These are phyloP conservation scores for Corylus heterophylla DNA, from an alignment of 306 rosid genomes.

Conservation along the genomic window DNA sequence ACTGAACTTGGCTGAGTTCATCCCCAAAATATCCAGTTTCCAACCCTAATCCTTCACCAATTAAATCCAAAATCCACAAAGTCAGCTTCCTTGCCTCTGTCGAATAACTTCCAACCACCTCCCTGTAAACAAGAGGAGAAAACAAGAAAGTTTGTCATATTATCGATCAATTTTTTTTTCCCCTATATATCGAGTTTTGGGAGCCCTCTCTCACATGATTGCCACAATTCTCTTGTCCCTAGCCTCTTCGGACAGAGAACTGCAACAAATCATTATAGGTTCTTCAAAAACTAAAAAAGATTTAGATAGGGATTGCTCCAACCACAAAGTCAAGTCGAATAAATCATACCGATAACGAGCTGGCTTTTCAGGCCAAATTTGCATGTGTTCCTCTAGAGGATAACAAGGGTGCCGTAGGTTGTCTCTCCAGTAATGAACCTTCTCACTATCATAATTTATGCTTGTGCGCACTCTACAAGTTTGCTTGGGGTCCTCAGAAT, in stretches of 20 bases:
- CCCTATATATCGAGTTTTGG: too few relatives aligned
- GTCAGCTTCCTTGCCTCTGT: slow-evolving; percentile 27
- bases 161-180: too few relatives aligned
- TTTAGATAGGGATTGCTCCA: too few relatives aligned
- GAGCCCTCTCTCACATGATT: too few relatives aligned
- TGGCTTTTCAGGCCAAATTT: slow-evolving; percentile 77
- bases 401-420: slow-evolving; percentile 58
- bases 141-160: not conserved
- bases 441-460: slow-evolving; percentile 19
- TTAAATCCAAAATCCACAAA: slow-evolving; percentile 26
- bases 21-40: not conserved
- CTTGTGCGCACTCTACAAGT: slow-evolving; percentile 16
- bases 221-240: too few relatives aligned
- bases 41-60: slow-evolving; percentile 26
- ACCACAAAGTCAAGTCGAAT: too few relatives aligned
- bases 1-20: slow-evolving; percentile 9
- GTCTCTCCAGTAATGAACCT: slow-evolving; percentile 67
- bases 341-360: slow-evolving; percentile 40
- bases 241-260: too few relatives aligned
- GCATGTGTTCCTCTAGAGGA: slow-evolving; percentile 42
- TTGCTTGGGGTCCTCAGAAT: slow-evolving; percentile 9
- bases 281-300: too few relatives aligned
- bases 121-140: not conserved
- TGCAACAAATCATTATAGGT: too few relatives aligned
- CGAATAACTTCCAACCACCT: slow-evolving; percentile 17